Percentiles rank a stretch among this genome's conserved stretches.
Evolutionary conservation across 2,329 filamentous ascomycete genomes (phyloP).

Genomic region (Periglandula ipomoeae): DNA sequence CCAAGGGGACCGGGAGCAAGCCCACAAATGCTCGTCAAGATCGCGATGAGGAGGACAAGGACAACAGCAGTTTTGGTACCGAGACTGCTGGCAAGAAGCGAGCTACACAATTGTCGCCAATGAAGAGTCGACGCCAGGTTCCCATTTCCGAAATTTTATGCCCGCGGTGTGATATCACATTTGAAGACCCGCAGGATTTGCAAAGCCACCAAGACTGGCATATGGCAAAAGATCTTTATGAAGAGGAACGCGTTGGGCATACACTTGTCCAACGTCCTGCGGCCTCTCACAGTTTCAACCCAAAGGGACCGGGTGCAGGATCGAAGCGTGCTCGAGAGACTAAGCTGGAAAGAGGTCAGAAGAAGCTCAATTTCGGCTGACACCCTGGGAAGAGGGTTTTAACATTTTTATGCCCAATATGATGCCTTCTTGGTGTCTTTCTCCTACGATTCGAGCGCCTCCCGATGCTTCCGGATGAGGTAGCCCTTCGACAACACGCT

Average conservation of each 20-base stretch:
- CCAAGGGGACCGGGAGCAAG: constrained; percentile 18
- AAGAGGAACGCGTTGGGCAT: constrained; percentile 44
- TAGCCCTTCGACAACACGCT: not conserved
- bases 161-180: constrained; percentile 52
- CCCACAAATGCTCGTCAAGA: constrained; percentile 1
- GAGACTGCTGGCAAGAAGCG: not conserved
- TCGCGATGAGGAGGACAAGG: not conserved
- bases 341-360: constrained; percentile 48
- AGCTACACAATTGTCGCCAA: not conserved
- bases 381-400: not conserved
- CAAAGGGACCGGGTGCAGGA: constrained; percentile 25
- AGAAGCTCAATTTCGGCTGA: constrained; percentile 51
- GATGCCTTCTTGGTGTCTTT: not conserved
- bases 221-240: constrained; percentile 77
- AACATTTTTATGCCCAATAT: not conserved
- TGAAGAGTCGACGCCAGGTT: not conserved
- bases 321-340: constrained; percentile 30
- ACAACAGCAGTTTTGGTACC: not conserved
- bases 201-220: constrained; percentile 90
- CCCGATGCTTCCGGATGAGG: not conserved
- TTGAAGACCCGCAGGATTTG: constrained; percentile 48
- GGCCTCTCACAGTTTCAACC: constrained; percentile 20
- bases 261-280: constrained; percentile 31
- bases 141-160: constrained; percentile 35
- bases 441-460: not conserved